phyloP scores from a whole-genome alignment of 2,329 filamentous ascomycete species.

The Sordariomycetes sp. region DNA sequence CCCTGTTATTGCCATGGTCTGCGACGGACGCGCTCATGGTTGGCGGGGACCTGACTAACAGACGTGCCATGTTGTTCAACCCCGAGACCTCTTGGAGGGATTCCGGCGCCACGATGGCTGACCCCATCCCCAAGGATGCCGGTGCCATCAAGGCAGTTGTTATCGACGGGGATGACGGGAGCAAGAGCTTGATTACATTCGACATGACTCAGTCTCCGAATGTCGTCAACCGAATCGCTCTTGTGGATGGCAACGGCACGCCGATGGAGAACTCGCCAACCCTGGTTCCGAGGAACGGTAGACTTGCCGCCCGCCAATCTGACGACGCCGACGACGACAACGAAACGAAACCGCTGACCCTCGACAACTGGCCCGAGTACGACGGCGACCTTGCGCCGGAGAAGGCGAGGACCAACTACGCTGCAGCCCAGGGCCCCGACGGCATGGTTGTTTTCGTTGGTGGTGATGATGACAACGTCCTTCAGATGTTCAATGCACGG shows the following conservation, averaged over 20 bases:
- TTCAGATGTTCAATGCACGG: conserved; percentile 66
- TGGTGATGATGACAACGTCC: conserved; percentile 49
- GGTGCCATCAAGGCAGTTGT: conserved; percentile 47
- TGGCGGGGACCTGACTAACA: conserved; percentile 51
- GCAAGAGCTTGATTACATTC: conserved; percentile 68
- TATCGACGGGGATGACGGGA: conserved; percentile 60
- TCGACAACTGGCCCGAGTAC: conserved; percentile 62
- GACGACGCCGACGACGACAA: conserved; percentile 4
- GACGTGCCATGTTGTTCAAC: conserved; percentile 60
- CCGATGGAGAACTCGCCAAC: conserved; percentile 32
- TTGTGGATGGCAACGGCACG: conserved; percentile 48
- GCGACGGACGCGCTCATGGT: conserved; percentile 58
- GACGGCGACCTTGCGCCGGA: conserved; percentile 59
- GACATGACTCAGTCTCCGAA: conserved; percentile 66
- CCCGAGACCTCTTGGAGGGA: conserved; percentile 50
- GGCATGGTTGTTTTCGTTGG: conserved; percentile 69
- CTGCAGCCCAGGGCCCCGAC: conserved; percentile 52
- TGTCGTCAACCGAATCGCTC: conserved; percentile 53
- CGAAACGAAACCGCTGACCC: conserved; percentile 26
- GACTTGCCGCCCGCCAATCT: background rate
- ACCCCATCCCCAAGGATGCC: conserved; percentile 44
- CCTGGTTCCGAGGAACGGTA: conserved; percentile 12
- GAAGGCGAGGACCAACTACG: conserved; percentile 51
- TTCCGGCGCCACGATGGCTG: conserved; percentile 49
- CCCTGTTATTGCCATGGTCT: conserved; percentile 65